Evolutionary conservation across 73 alveolate genomes (phyloP).

Genomic region (Tetrahymena malaccensis): DNA sequence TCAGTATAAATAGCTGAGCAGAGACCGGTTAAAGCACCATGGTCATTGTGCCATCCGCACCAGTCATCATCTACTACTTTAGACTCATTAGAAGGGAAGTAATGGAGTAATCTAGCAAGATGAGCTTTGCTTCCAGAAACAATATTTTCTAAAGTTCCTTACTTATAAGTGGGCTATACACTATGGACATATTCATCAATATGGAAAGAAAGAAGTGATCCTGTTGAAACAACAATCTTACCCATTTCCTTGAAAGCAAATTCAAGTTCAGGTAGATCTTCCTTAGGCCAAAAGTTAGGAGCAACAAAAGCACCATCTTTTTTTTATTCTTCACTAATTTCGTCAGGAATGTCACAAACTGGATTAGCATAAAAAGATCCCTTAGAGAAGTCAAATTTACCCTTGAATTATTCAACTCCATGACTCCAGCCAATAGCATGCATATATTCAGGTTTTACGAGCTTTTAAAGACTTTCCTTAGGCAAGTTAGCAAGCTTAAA

Average conservation of each 20-base stretch:
- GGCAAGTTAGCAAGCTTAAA: constrained; percentile 47
- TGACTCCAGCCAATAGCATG: constrained; percentile 75
- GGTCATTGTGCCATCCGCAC: constrained; percentile 89
- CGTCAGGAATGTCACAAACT: constrained; percentile 22
- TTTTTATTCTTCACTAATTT: neutral
- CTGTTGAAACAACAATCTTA: constrained; percentile 39
- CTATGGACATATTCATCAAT: constrained; percentile 50
- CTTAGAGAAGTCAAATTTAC: constrained; percentile 60
- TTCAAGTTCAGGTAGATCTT: constrained; percentile 51
- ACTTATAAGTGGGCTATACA: constrained; percentile 14
- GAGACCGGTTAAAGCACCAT: constrained; percentile 63
- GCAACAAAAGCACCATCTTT: constrained; percentile 3
- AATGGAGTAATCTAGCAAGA: constrained; percentile 65
- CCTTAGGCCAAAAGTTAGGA: constrained; percentile 53
- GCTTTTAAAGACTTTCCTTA: constrained; percentile 19
- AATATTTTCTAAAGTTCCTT: constrained; percentile 36
- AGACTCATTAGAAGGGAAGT: constrained; percentile 44
- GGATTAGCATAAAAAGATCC: constrained; percentile 78
- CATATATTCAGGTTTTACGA: constrained; percentile 53
- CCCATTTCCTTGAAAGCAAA: constrained; percentile 56
- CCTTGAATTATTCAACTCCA: constrained; percentile 69
- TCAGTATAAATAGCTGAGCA: constrained; percentile 57
- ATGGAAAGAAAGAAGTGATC: constrained; percentile 51
- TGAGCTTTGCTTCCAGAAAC: constrained; percentile 33
- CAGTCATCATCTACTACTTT: constrained; percentile 27